These are phyloP conservation scores for Piper longum DNA, from an alignment of 164 flowering plant species.

Conservation along the genomic window DNA sequence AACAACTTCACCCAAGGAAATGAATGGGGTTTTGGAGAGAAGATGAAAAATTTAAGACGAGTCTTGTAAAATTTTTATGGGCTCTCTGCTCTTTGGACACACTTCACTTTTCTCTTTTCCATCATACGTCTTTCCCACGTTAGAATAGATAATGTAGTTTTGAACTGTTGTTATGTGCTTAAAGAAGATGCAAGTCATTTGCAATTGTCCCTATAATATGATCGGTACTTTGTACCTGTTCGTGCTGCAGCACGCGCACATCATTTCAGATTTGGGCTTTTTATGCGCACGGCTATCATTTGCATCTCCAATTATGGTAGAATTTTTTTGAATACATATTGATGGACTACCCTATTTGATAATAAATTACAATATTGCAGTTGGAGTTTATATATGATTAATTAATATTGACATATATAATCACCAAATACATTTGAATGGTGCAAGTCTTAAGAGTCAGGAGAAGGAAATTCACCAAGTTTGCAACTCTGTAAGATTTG, in stretches of 20 bases:
- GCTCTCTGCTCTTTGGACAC: neutral
- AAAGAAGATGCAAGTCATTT: neutral
- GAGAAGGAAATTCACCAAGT: too few species aligned
- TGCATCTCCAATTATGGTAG: too few species aligned
- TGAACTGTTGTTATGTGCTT: neutral
- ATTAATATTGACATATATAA: too few species aligned
- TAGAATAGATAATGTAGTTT: neutral
- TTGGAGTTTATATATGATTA: too few species aligned
- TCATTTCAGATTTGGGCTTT: too few species aligned
- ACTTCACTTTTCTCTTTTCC: neutral
- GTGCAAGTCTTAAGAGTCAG: too few species aligned
- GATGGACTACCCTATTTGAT: too few species aligned
- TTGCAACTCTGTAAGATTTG: too few species aligned
- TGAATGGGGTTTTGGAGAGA: neutral
- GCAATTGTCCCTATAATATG: neutral
- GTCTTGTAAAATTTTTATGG: neutral
- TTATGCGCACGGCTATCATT: too few species aligned
- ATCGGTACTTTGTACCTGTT: neutral
- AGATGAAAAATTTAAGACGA: neutral
- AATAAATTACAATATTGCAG: too few species aligned
- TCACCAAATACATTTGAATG: too few species aligned
- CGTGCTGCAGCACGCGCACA: neutral
- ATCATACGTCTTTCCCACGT: neutral
- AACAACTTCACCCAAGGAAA: neutral
- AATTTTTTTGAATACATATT: too few species aligned